These are phyloP conservation scores for Crotalaria pallida DNA, from an alignment of 306 rosid species.

Conservation along the genomic window DNA sequence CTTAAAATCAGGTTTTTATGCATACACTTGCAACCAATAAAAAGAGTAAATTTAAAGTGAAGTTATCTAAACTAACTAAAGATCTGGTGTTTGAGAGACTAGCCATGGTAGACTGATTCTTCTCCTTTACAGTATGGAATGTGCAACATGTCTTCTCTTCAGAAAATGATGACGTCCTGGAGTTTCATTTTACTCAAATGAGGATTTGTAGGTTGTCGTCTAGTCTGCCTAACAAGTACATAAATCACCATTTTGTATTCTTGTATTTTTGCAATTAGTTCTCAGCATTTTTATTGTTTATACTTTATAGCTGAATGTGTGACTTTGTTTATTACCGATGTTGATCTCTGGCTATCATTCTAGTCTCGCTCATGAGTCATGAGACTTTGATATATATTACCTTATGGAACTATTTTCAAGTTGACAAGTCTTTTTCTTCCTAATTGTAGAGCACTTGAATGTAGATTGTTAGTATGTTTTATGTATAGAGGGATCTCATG, in stretches of 20 bases:
- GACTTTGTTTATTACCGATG: neutral
- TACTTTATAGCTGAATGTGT: neutral
- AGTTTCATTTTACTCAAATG: neutral
- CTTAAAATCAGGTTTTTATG: no score
- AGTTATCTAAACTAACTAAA: no score
- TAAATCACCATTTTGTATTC: constrained; percentile 8
- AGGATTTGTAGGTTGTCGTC: neutral
- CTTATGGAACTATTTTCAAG: neutral
- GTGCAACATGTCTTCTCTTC: no score
- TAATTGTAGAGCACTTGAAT: neutral
- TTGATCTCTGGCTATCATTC: neutral
- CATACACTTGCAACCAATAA: no score
- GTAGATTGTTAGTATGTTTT: neutral
- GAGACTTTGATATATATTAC: neutral
- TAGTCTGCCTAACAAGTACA: neutral
- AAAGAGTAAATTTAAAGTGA: no score
- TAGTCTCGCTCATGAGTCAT: no score
- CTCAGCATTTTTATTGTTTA: constrained; percentile 8
- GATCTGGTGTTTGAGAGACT: no score
- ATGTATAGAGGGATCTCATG: no score
- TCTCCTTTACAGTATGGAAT: neutral
- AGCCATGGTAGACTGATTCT: no score
- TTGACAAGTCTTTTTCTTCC: neutral
- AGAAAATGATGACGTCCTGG: neutral
- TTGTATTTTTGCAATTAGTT: no score